These are phyloP conservation scores for Chaetomiaceae sp. DNA, from an alignment of 2,329 filamentous ascomycete genomes.

Conservation along the genomic window DNA sequence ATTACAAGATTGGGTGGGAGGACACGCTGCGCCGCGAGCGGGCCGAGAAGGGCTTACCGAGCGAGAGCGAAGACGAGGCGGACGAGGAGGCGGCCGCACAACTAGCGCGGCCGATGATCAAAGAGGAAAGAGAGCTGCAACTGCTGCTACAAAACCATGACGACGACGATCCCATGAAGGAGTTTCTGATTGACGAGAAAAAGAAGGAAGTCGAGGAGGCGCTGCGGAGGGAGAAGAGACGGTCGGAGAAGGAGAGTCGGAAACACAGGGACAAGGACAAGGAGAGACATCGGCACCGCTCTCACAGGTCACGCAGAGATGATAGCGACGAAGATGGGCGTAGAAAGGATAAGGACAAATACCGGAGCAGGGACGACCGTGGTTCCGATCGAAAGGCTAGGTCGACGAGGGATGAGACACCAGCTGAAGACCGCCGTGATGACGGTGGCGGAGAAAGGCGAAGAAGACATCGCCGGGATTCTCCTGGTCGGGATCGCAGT, in stretches of 20 bases:
- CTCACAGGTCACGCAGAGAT: conserved; percentile 22
- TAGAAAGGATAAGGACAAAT: conserved; percentile 27
- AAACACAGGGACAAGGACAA: conserved; percentile 38
- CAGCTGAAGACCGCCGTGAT: conserved; percentile 21
- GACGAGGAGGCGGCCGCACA: conserved; percentile 40
- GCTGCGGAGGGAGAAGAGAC: conserved; percentile 49
- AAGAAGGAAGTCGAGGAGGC: conserved; percentile 79
- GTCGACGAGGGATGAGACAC: conserved; percentile 38
- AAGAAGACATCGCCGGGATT: conserved; percentile 10
- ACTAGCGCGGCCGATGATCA: conserved; percentile 57
- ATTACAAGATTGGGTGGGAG: conserved; percentile 55
- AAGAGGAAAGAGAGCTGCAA: conserved; percentile 76
- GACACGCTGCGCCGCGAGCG: conserved; percentile 54
- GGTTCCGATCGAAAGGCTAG: conserved; percentile 27
- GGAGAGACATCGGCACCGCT: conserved; percentile 22
- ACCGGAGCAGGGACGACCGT: conserved; percentile 24
- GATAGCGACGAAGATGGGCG: conserved; percentile 30
- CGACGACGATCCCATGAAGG: conserved; percentile 97
- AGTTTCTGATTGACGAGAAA: conserved; percentile 83
- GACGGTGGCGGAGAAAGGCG: conserved; percentile 1
- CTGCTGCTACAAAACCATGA: conserved; percentile 75
- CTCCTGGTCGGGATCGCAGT: conserved; percentile 12
- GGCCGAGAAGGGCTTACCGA: conserved; percentile 35
- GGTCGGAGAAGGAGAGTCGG: conserved; percentile 45
- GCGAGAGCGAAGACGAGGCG: conserved; percentile 43